Conservation (phyloP, 2,329 filamentous ascomycete species). For the Xylaria multiplex region DNA sequence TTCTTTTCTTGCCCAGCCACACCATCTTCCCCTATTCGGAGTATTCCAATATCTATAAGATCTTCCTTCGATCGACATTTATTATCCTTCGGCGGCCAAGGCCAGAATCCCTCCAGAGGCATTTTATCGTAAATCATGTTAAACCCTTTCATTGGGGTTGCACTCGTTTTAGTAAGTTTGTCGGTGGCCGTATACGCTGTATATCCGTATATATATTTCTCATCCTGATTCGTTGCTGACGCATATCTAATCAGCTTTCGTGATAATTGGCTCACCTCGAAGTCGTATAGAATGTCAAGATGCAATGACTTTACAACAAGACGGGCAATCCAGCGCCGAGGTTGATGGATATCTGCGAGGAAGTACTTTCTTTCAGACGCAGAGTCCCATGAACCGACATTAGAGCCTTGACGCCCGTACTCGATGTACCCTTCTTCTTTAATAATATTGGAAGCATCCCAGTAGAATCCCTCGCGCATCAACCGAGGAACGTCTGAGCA, state of each 20-base stretch:
- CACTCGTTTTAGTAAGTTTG: background rate
- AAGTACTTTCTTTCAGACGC: slow-evolving; percentile 9
- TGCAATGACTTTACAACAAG: background rate
- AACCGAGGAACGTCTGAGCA: slow-evolving; percentile 24
- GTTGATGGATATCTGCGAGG: slow-evolving; percentile 10
- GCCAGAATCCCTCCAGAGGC: slow-evolving; percentile 27
- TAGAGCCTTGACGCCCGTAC: background rate
- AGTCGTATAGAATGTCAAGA: slow-evolving; percentile 3
- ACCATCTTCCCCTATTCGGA: background rate
- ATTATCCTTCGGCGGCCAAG: slow-evolving; percentile 16
- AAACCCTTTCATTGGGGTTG: background rate
- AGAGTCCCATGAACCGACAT: background rate
- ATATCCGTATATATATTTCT: slow-evolving; percentile 9
- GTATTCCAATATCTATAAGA: slow-evolving; percentile 7
- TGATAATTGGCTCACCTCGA: slow-evolving; percentile 1
- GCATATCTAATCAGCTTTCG: background rate
- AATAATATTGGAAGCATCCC: slow-evolving; percentile 20
- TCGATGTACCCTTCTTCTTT: slow-evolving; percentile 23
- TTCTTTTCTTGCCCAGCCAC: background rate
- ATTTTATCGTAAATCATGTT: slow-evolving; percentile 28
- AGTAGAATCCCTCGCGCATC: slow-evolving; percentile 31
- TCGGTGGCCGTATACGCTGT: background rate
- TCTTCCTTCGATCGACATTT: slow-evolving; percentile 1
- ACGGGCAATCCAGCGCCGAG: slow-evolving; percentile 13
- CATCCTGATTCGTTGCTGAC: background rate